A percentile compares a stretch with the other conserved stretches of the same genome.
phyloP scores from a whole-genome alignment of 192 early-diverging fungal genomes.

The Backusella australiensis region DNA sequence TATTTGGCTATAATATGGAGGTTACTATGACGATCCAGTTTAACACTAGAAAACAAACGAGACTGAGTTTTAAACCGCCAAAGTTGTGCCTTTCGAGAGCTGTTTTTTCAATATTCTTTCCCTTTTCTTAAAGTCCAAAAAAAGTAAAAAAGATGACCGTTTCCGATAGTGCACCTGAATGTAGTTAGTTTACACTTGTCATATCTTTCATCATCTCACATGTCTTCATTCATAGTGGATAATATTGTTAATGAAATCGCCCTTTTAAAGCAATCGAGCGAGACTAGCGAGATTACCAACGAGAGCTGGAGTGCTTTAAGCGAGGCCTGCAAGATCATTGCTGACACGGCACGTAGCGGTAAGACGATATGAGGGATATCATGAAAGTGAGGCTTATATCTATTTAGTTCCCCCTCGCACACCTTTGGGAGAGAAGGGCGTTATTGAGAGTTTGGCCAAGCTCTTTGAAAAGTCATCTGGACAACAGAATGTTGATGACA shows the following conservation, averaged over 20 bases:
- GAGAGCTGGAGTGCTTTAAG: background rate
- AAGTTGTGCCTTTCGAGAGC: background rate
- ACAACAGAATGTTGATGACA: conserved; percentile 9
- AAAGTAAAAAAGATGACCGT: background rate
- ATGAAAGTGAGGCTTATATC: background rate
- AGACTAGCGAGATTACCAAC: background rate
- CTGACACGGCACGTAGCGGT: conserved; percentile 10
- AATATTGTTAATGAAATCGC: background rate
- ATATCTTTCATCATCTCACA: background rate
- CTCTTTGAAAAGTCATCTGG: conserved; percentile 32
- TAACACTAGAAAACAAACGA: background rate
- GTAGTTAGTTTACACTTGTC: background rate
- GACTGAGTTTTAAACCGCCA: background rate
- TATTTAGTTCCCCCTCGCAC: conserved; percentile 36
- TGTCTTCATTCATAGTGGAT: background rate
- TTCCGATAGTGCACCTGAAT: background rate
- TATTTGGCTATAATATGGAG: no score
- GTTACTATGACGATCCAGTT: no score
- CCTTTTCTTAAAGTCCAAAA: background rate
- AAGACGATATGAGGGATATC: background rate
- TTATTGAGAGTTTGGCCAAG: conserved; percentile 36
- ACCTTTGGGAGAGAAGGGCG: conserved; percentile 42
- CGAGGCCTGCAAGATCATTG: conserved; percentile 5
- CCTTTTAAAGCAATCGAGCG: background rate
- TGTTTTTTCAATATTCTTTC: background rate